phyloP scores from a whole-genome alignment of 345 rosid genomes.

The Streptanthus diversifolius region DNA sequence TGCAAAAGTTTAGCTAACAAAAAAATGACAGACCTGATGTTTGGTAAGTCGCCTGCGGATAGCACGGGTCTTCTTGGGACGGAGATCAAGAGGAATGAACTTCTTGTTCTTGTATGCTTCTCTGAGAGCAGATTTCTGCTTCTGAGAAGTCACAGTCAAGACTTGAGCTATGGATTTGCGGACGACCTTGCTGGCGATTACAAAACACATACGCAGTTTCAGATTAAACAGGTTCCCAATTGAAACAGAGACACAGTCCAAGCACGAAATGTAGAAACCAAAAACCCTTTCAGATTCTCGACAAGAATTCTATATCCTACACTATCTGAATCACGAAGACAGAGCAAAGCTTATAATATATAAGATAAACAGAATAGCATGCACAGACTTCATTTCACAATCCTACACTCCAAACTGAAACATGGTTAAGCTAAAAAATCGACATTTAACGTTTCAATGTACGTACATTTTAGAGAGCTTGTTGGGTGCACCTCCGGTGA shows the following conservation, averaged over 20 bases:
- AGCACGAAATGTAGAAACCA: neutral
- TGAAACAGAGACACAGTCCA: neutral
- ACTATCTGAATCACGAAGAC: neutral
- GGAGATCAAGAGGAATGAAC: constrained; percentile 90
- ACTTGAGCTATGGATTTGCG: constrained; percentile 90
- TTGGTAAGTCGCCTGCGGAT: constrained; percentile 88
- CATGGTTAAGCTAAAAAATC: neutral
- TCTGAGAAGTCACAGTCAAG: constrained; percentile 85
- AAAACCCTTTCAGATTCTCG: neutral
- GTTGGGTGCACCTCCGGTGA: constrained; percentile 61
- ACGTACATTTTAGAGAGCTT: constrained; percentile 55
- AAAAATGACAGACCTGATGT: constrained; percentile 54
- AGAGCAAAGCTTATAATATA: neutral
- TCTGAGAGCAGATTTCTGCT: constrained; percentile 77
- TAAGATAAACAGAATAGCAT: neutral
- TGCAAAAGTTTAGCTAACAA: too few relatives aligned
- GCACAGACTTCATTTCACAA: neutral
- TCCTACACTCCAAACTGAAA: neutral
- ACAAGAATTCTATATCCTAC: neutral
- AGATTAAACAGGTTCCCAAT: neutral
- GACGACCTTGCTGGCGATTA: constrained; percentile 74
- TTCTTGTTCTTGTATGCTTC: constrained; percentile 89
- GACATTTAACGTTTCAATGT: neutral
- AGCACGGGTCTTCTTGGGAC: constrained; percentile 97
- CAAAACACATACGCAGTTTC: neutral